Percentiles rank a stretch among this genome's conserved stretches.
Evolutionary conservation across 164 flowering plant genomes (phyloP).

Genomic region (Hamamelis virginiana): DNA sequence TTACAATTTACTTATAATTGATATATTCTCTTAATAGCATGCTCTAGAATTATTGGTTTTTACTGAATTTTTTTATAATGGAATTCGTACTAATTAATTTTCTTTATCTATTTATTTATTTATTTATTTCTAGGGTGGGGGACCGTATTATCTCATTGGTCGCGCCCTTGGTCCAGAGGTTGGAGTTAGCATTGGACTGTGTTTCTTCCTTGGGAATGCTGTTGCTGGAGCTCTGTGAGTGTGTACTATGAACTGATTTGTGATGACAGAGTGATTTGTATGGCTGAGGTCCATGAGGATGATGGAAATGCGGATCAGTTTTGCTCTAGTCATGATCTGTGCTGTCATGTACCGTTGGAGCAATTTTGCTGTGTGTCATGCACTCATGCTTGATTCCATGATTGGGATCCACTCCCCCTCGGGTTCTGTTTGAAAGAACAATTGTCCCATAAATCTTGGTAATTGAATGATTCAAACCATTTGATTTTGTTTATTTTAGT

Average conservation of each 20-base stretch:
- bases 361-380: neutral
- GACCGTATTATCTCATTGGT: constrained; percentile 99
- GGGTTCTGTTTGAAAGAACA: too few relatives aligned
- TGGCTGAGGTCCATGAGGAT: neutral
- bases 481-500: too few relatives aligned
- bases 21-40: too few relatives aligned
- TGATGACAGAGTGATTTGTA: neutral
- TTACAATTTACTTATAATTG: too few relatives aligned
- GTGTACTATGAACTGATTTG: constrained; percentile 9
- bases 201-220: constrained; percentile 98
- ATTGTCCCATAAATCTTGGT: too few relatives aligned
- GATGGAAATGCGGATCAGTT: too few relatives aligned
- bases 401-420: neutral
- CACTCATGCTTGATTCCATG: neutral
- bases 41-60: neutral
- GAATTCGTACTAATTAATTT: neutral
- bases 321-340: too few relatives aligned
- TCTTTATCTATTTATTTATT: neutral
- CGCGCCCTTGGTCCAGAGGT: constrained; percentile 99
- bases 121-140: constrained; percentile 75
- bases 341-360: neutral
- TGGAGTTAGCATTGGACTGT: constrained; percentile 98
- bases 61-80: neutral
- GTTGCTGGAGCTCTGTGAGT: constrained; percentile 98
- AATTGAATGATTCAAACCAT: too few relatives aligned